Evolutionary conservation across 2,329 filamentous ascomycete genomes (phyloP).

Genomic region (Fusarium hostae): DNA sequence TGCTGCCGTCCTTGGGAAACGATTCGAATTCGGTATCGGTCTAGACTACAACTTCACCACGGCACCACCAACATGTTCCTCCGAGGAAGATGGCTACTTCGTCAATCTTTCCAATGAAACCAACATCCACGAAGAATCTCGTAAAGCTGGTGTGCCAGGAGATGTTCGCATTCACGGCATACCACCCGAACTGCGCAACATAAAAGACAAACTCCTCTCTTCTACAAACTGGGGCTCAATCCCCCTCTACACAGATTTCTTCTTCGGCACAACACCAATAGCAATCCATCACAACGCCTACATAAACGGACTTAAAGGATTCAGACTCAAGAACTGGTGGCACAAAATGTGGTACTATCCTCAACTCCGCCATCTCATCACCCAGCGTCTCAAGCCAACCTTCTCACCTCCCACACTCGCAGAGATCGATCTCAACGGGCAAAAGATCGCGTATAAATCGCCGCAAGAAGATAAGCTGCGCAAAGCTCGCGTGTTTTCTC

Average conservation of each 20-base stretch:
- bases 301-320: constrained; percentile 47
- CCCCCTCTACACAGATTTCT: constrained; percentile 53
- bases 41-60: constrained; percentile 54
- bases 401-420: constrained; percentile 27
- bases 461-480: constrained; percentile 28
- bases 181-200: constrained; percentile 43
- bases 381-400: constrained; percentile 35
- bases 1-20: constrained; percentile 43
- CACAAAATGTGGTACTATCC: constrained; percentile 51
- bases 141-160: constrained; percentile 48
- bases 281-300: constrained; percentile 54
- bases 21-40: constrained; percentile 54
- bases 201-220: constrained; percentile 24
- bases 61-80: constrained; percentile 51
- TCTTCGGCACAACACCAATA: constrained; percentile 50
- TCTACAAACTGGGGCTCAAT: constrained; percentile 46
- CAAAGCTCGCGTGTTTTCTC: constrained; percentile 42
- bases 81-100: constrained; percentile 52
- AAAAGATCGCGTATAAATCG: constrained; percentile 41
- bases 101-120: constrained; percentile 44
- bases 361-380: constrained; percentile 47
- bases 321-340: constrained; percentile 51
- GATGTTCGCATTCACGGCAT: constrained; percentile 44
- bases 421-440: not conserved
- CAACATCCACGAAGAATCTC: constrained; percentile 40